These are phyloP conservation scores for Dinochytrium kinnereticum DNA, from an alignment of 371 early-diverging fungal species.

Conservation along the genomic window DNA sequence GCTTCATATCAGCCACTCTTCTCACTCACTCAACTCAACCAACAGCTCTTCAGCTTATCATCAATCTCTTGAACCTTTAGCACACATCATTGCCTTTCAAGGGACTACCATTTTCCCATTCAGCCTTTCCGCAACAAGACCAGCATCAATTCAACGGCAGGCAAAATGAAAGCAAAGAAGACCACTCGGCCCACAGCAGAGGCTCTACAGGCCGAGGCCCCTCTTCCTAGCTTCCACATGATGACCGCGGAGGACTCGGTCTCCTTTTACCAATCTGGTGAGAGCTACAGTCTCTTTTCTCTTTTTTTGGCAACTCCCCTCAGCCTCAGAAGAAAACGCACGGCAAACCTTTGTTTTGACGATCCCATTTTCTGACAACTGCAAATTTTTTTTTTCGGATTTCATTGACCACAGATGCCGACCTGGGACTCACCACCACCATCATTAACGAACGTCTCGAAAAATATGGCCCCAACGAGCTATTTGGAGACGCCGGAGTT, in stretches of 20 bases:
- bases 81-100: background rate
- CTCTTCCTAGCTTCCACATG: slow-evolving; percentile 6
- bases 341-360: background rate
- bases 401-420: slow-evolving; percentile 10
- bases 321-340: too few relatives aligned
- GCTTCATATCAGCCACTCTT: too few relatives aligned
- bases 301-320: background rate
- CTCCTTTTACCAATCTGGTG: background rate
- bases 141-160: background rate
- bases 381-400: background rate
- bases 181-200: background rate
- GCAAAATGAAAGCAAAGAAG: background rate
- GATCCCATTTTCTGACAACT: background rate
- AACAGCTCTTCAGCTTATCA: too few relatives aligned
- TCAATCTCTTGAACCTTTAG: too few relatives aligned
- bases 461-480: slow-evolving; percentile 26
- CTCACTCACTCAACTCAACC: too few relatives aligned
- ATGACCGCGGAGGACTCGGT: slow-evolving; percentile 1
- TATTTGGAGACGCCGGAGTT: slow-evolving; percentile 27
- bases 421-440: background rate
- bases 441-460: background rate
- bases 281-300: background rate
- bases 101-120: background rate
- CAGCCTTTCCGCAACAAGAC: background rate
- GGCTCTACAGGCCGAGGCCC: background rate